A percentile compares a stretch with the other conserved stretches of the same genome.
These are phyloP conservation scores for thale cress (Arabidopsis thaliana) DNA, from an alignment of 345 rosid genomes.

Conservation along the genomic window DNA sequence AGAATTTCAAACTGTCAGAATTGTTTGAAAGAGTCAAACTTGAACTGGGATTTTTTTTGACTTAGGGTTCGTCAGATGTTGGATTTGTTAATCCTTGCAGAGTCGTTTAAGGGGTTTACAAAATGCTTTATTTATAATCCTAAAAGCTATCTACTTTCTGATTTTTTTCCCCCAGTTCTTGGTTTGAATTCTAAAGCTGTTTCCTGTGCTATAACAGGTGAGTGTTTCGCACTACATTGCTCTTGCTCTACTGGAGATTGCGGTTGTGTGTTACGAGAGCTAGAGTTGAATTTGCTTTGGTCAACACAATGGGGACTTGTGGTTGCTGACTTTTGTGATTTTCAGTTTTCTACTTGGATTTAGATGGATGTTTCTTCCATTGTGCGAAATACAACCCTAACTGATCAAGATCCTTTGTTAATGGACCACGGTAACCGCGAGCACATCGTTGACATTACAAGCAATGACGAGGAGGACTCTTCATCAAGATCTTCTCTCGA, in stretches of 20 bases:
- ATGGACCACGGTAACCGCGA: conserved; percentile 64
- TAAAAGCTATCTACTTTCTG: too few relatives aligned
- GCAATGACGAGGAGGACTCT: conserved; percentile 49
- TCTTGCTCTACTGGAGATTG: neutral
- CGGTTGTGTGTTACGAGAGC: neutral
- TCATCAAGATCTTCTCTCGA: conserved; percentile 57
- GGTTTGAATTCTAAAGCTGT: too few relatives aligned
- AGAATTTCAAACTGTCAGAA: conserved; percentile 14
- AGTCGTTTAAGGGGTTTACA: too few relatives aligned
- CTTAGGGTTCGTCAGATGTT: conserved; percentile 10
- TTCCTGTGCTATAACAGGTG: too few relatives aligned
- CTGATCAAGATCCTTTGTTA: conserved; percentile 65
- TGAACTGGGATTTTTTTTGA: neutral
- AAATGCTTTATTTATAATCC: too few relatives aligned
- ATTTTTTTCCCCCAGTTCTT: too few relatives aligned
- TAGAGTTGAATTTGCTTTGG: conserved; percentile 6
- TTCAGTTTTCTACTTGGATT: conserved; percentile 45
- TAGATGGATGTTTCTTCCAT: conserved; percentile 66
- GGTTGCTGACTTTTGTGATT: conserved; percentile 36
- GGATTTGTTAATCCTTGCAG: too few relatives aligned
- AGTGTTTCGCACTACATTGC: too few relatives aligned
- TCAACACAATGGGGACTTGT: neutral
- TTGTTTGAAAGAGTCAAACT: conserved; percentile 29
- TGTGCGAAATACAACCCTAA: conserved; percentile 48
- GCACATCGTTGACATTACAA: conserved; percentile 65